Evolutionary conservation across 2,329 filamentous ascomycete genomes (phyloP).

Genomic region (Ascochyta viciae-villosae): DNA sequence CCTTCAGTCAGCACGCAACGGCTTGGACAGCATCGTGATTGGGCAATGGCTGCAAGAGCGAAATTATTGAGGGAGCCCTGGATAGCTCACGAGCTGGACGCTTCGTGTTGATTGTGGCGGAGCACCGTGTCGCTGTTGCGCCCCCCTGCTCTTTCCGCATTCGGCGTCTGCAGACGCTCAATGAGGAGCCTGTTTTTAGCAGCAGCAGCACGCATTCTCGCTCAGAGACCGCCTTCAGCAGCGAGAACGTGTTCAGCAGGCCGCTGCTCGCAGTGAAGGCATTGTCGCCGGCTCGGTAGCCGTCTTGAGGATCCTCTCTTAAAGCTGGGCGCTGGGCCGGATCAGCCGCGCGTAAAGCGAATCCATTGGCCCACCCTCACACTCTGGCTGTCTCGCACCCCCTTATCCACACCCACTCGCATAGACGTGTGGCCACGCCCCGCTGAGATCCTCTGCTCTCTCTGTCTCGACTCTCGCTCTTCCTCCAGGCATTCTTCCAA

Average conservation of each 20-base stretch:
- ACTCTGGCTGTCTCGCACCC: conserved; percentile 41
- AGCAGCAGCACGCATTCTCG: conserved; percentile 3
- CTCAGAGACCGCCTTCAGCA: conserved; percentile 10
- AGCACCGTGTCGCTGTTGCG: conserved; percentile 19
- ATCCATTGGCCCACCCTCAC: conserved; percentile 23
- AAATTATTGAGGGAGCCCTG: conserved; percentile 20
- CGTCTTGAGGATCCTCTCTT: conserved; percentile 11
- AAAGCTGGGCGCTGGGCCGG: conserved; percentile 24
- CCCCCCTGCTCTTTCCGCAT: conserved; percentile 24
- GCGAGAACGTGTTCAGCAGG: conserved; percentile 2
- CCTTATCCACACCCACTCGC: conserved; percentile 30
- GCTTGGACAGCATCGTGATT: conserved; percentile 6
- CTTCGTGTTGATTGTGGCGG: conserved; percentile 33
- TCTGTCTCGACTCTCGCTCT: conserved; percentile 32
- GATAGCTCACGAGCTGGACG: conserved; percentile 9
- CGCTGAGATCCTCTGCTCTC: conserved; percentile 29
- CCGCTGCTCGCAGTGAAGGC: conserved; percentile 9
- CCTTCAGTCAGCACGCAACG: conserved; percentile 7
- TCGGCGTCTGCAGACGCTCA: conserved; percentile 17
- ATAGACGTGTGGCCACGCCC: conserved; percentile 27
- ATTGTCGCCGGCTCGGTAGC: conserved; percentile 7
- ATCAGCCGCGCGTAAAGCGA: conserved; percentile 14
- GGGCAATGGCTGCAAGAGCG: background rate
- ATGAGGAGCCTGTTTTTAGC: conserved; percentile 21
- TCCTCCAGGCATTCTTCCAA: conserved; percentile 35